Evolutionary conservation across 2,329 filamentous ascomycete genomes (phyloP).

Genomic region (Fusarium nematophilum): DNA sequence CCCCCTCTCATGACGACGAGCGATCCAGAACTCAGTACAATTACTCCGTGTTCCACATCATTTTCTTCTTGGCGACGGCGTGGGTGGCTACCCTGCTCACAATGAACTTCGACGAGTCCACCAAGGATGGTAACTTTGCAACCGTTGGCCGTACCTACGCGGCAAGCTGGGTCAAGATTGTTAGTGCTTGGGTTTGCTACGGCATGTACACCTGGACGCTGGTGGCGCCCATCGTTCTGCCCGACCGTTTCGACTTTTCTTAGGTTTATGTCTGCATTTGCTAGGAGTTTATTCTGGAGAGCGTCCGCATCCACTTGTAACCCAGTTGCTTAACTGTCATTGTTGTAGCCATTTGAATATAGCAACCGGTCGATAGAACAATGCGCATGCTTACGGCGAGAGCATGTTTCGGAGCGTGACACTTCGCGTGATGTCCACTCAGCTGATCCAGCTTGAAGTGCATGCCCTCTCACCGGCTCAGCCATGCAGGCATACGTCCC

Average conservation of each 20-base stretch:
- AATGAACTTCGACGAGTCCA: conserved; percentile 76
- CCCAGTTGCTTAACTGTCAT: conserved; percentile 11
- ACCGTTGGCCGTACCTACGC: conserved; percentile 95
- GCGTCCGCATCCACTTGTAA: conserved; percentile 26
- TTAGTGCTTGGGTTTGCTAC: conserved; percentile 97
- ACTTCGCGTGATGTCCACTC: conserved; percentile 1
- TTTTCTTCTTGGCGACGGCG: conserved; percentile 94
- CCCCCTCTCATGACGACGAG: conserved; percentile 85
- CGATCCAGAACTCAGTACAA: conserved; percentile 92
- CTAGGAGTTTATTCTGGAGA: conserved; percentile 29
- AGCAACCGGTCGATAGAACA: conserved; percentile 1
- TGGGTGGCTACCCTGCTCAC: conserved; percentile 93
- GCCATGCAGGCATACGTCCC: conserved; percentile 23
- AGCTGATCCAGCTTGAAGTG: conserved; percentile 16
- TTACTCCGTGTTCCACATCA: conserved; percentile 95
- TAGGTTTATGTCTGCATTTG: conserved; percentile 29
- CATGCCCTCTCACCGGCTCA: conserved; percentile 17
- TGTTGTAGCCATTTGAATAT: conserved; percentile 18
- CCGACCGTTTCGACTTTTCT: conserved; percentile 82
- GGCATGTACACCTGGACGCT: conserved; percentile 93
- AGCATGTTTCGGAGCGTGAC: conserved; percentile 4
- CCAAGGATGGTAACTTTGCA: conserved; percentile 79
- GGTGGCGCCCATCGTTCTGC: conserved; percentile 84
- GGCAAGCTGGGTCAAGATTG: conserved; percentile 99
- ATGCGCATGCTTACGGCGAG: neutral